Evolutionary conservation across 1,284 basidiomycete genomes (phyloP).

Genomic region (Malassezia dermatis): DNA sequence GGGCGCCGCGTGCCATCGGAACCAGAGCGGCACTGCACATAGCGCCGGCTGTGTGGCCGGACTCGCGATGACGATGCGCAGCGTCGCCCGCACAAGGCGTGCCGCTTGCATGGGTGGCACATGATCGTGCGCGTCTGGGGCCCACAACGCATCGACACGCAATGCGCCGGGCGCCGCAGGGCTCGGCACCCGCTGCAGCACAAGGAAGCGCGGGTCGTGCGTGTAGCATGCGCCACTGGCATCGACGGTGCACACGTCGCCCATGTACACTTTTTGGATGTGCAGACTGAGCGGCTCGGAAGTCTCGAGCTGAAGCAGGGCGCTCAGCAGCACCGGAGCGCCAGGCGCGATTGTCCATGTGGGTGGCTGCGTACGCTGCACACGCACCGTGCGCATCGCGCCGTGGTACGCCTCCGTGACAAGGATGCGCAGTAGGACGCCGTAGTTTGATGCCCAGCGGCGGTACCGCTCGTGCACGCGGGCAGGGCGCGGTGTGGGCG

Average conservation of each 20-base stretch:
- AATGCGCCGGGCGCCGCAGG: background rate
- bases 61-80: background rate
- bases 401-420: background rate
- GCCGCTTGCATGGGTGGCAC: background rate
- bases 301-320: background rate
- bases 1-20: background rate
- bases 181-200: background rate
- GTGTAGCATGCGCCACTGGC: background rate
- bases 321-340: background rate
- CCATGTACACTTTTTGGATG: background rate
- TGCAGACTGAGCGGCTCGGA: background rate
- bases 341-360: background rate
- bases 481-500: background rate
- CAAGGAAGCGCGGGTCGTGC: background rate
- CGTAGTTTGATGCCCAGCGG: background rate
- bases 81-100: background rate
- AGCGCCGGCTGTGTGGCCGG: background rate
- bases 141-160: background rate
- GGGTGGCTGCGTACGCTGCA: background rate
- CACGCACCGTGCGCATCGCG: background rate
- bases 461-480: constrained; percentile 2
- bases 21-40: background rate
- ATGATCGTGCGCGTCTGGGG: background rate
- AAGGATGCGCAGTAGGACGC: background rate
- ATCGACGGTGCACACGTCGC: background rate